These are phyloP conservation scores for Eucalyptus pumila DNA, from an alignment of 345 rosid species.

Conservation along the genomic window DNA sequence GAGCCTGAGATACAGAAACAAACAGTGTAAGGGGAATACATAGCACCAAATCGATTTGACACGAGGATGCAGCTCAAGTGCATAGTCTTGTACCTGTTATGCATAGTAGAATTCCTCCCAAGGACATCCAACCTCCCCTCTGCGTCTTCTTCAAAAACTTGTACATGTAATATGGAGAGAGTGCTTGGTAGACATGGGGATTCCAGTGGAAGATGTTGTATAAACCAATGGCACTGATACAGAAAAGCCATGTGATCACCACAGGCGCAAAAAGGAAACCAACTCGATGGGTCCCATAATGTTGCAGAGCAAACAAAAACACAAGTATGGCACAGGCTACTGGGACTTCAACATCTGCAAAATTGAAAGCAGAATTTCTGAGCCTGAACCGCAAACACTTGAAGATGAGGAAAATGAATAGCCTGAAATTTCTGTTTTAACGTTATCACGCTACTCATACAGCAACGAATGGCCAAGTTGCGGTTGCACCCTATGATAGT, in stretches of 20 bases:
- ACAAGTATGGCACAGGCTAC: slow-evolving; percentile 62
- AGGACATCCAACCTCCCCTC: slow-evolving; percentile 98
- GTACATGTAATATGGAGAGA: slow-evolving; percentile 86
- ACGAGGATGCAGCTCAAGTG: neutral
- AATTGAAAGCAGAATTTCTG: neutral
- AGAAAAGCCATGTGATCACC: slow-evolving; percentile 66
- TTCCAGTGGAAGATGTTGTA: slow-evolving; percentile 90
- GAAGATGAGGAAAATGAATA: neutral
- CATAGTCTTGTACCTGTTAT: slow-evolving; percentile 52
- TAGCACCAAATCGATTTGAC: neutral
- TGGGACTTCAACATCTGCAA: slow-evolving; percentile 83
- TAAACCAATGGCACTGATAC: slow-evolving; percentile 81
- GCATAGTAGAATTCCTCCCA: slow-evolving; percentile 90
- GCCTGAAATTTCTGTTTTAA: neutral
- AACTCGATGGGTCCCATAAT: slow-evolving; percentile 76
- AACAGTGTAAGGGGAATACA: neutral
- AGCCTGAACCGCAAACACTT: neutral
- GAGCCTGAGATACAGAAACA: slow-evolving; percentile 42
- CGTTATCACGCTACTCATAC: neutral
- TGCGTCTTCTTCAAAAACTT: slow-evolving; percentile 82
- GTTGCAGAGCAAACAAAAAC: slow-evolving; percentile 68
- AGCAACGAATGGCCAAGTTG: neutral
- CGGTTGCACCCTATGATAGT: neutral
- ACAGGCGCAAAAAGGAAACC: slow-evolving; percentile 83
- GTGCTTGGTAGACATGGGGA: slow-evolving; percentile 87